Evolutionary conservation across 225 moss, liverwort and hornwort genomes (phyloP), one percentile per base, ranked within the genome.

Genomic region (Rhytidiadelphus loreus): DNA sequence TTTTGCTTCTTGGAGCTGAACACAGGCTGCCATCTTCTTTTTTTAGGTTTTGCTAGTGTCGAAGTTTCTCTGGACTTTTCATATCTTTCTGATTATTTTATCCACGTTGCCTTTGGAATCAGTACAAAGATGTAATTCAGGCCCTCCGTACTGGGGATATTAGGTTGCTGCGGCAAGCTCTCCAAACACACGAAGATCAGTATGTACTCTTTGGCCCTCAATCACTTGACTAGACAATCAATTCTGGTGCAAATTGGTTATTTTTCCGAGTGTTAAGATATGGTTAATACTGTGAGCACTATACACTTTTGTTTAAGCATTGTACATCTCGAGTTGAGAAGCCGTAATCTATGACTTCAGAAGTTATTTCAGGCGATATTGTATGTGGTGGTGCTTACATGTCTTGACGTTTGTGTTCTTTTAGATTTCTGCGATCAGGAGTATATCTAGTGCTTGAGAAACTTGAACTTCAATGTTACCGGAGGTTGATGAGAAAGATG

Each of bases 401-500:
- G 12, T 80, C 85, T 62, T 65, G 32, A 7, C 43, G 43, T 77
- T 83, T 86, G 60, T 83, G 43, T 57, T 77, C 22, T 35, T 91
- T 73, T 81, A 97, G 97, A 90, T 98, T 96, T 92, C 87, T 98
- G 95, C 95, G 98, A 86, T 98, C 98, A 88, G 98, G 98, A 90
- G 98, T 98, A 65, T 98, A 98, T 90, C 91, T 98, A 60, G 96
- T 98, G 83, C 92, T 98, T 93, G 98, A 98, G 91, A 96, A 98
- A 92, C 92, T 98, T 88, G 98, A 98, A 93, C 98, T 96, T 85
- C 96, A 96, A 89, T 96, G 96, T 44, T 96, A 96, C 68, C 96
- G 95, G 91, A 95, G 98, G 90, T 83, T 98, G 88, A 96, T 98
- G 95, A 96, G 96, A 85, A 98, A 98, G 90, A 98, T 98, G 95